Percentiles rank a stretch among this genome's conserved stretches.
These are phyloP conservation scores for Cochlearia excelsa DNA, from an alignment of 345 rosid genomes.

Conservation along the genomic window DNA sequence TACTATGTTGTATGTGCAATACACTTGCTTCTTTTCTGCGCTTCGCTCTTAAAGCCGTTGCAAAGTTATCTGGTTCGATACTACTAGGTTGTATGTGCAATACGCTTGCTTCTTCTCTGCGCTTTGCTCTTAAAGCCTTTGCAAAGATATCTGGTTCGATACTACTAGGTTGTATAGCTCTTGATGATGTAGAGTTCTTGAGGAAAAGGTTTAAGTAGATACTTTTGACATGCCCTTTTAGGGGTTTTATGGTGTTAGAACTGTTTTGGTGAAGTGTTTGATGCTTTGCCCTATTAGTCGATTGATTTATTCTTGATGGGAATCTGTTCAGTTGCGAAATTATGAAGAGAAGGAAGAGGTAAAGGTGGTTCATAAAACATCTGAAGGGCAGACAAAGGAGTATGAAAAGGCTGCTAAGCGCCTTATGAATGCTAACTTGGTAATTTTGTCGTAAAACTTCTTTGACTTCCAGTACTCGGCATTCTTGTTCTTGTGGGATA, in stretches of 20 bases:
- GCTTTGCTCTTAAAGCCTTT: too few relatives aligned
- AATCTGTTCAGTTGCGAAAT: conserved; percentile 54
- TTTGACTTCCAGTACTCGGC: not conserved
- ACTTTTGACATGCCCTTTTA: not conserved
- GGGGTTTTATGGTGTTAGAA: not conserved
- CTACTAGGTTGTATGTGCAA: too few relatives aligned
- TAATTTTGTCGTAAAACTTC: conserved; percentile 9
- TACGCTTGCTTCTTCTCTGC: too few relatives aligned
- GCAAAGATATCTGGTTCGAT: too few relatives aligned
- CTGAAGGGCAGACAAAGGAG: conserved; percentile 52
- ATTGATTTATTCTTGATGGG: conserved; percentile 18
- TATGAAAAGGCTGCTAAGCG: conserved; percentile 82
- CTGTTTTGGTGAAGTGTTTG: not conserved
- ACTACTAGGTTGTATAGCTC: not conserved
- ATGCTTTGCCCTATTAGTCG: not conserved
- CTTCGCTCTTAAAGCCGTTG: too few relatives aligned
- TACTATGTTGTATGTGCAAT: not conserved
- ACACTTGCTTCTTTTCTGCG: too few relatives aligned
- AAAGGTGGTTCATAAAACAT: conserved; percentile 53
- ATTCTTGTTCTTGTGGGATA: conserved; percentile 15
- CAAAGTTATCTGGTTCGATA: too few relatives aligned
- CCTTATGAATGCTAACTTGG: conserved; percentile 59
- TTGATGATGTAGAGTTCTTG: conserved; percentile 6
- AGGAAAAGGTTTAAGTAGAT: not conserved
- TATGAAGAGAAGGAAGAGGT: conserved; percentile 71